phyloP scores from a whole-genome alignment of 2,329 filamentous ascomycete genomes.

The Bipolaris cookei region DNA sequence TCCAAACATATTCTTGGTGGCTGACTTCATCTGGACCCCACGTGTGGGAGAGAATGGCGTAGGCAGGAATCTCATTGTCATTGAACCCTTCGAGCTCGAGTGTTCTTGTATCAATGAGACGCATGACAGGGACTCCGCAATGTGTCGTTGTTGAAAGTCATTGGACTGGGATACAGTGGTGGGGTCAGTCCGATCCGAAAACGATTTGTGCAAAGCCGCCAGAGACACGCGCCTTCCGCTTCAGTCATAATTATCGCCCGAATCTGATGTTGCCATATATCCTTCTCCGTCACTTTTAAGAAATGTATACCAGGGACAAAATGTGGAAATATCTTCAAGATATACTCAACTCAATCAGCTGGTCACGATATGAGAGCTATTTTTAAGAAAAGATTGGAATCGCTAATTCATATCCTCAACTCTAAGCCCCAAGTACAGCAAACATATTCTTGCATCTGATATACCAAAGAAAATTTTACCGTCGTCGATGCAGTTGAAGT shows the following conservation, averaged over 20 bases:
- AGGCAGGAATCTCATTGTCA: constrained; percentile 28
- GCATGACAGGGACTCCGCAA: constrained; percentile 25
- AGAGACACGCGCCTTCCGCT: background rate
- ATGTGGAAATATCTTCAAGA: background rate
- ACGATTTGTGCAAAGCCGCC: background rate
- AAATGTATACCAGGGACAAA: background rate
- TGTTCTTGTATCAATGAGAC: constrained; percentile 35
- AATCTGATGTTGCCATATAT: no score
- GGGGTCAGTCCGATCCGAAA: constrained; percentile 8
- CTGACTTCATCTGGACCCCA: constrained; percentile 28
- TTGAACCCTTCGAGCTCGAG: constrained; percentile 31
- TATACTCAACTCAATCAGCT: no score
- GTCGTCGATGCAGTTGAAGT: no score
- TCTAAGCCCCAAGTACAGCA: no score
- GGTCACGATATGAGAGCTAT: no score
- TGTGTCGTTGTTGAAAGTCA: constrained; percentile 1
- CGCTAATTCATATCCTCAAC: no score
- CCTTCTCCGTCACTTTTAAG: no score
- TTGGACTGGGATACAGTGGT: constrained; percentile 3
- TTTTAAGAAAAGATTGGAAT: background rate
- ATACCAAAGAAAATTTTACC: no score
- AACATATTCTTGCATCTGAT: no score
- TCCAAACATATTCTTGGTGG: constrained; percentile 28
- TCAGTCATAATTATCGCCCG: background rate
- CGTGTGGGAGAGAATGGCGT: constrained; percentile 35